Percentiles rank a stretch among this genome's conserved stretches.
Conservation (phyloP, 305 asterid species). For the Fraxinus latifolia region DNA sequence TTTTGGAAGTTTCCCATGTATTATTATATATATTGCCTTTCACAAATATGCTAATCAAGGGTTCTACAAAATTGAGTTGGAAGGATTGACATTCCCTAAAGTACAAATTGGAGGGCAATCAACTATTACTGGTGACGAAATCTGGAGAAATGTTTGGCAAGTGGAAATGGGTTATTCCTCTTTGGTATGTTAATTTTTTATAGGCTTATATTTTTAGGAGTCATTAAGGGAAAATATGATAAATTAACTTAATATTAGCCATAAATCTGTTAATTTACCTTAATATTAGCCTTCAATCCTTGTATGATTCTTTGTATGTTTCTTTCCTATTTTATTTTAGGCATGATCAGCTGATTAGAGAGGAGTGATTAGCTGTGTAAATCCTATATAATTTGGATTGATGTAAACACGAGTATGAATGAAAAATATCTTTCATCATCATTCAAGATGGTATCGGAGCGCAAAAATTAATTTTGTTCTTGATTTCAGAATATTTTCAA, state of each 20-base stretch:
- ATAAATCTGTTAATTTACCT: too few species aligned
- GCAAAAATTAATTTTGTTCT: too few species aligned
- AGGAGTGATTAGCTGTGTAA: not conserved
- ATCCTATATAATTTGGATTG: not conserved
- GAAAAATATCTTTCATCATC: not conserved
- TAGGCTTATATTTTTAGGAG: constrained; percentile 42
- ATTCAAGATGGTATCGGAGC: not conserved
- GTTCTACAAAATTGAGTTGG: constrained; percentile 51
- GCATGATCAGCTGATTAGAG: not conserved
- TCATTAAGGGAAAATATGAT: constrained; percentile 16
- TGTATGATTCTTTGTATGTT: too few species aligned
- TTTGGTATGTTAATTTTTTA: constrained; percentile 52
- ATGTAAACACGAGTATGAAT: not conserved
- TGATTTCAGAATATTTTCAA: too few species aligned
- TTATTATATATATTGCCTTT: constrained; percentile 35
- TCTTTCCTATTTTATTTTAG: not conserved
- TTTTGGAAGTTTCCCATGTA: constrained; percentile 58
- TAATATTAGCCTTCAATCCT: not conserved
- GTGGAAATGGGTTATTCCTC: constrained; percentile 44
- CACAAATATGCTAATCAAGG: constrained; percentile 60
- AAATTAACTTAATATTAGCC: too few species aligned
- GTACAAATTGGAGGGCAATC: constrained; percentile 23
- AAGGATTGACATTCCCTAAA: constrained; percentile 35
- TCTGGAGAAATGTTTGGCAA: constrained; percentile 49
- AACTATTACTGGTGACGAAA: constrained; percentile 36